Base-by-base conservation (phyloP, 2,329 filamentous ascomycete genomes). In the Hymenoscyphus scutula region DNA sequence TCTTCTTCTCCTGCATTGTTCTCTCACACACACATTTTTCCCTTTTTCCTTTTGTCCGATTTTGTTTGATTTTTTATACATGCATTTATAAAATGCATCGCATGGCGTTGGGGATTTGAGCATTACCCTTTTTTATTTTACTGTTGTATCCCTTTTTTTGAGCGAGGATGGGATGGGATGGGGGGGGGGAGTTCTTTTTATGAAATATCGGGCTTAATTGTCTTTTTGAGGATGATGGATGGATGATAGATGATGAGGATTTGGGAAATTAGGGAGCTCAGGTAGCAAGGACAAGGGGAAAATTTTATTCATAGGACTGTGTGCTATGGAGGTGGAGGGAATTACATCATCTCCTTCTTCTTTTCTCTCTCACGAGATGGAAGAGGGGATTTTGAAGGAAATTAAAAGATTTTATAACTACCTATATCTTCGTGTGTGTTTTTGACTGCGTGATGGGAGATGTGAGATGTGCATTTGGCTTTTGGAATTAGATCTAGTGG, bases 101-200 rank as follows among this genome's bases (percentile, higher is more conserved):
- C 58, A 62, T 41, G 61, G 61, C 56, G 61, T 62, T 62, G 61
- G 61, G 53, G 56, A 59, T 56, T 53, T 56, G 23, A 19, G 32
- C 27, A 29, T 34, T 56, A 2, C 38, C 23, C n/a, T n/a, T n/a
- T n/a, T n/a, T n/a, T n/a, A n/a, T 37, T 34, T 19, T 19, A 37
- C 6, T 41, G 6, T 19, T n/a, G 17, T 41, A 41, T 19, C 38
- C n/a, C n/a, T n/a, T n/a, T n/a, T n/a, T 41, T 41, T 41, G 8
- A 34, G 32, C 32, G 32, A 34, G 32, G n/a, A n/a, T n/a, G n/a
- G n/a, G n/a, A n/a, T 34, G 51, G 19, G 45, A 17, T 55, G 10
- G 25, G 15, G 17, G 29, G 53, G 7, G 15, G n/a, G n/a, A n/a
- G n/a, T n/a, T n/a, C n/a, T 54, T 7, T 17, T 54, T 51, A 19